A percentile compares a stretch with the other conserved stretches of the same genome.
Conservation (phyloP, 371 early-diverging fungal genomes). For the Saksenaea vasiformis region DNA sequence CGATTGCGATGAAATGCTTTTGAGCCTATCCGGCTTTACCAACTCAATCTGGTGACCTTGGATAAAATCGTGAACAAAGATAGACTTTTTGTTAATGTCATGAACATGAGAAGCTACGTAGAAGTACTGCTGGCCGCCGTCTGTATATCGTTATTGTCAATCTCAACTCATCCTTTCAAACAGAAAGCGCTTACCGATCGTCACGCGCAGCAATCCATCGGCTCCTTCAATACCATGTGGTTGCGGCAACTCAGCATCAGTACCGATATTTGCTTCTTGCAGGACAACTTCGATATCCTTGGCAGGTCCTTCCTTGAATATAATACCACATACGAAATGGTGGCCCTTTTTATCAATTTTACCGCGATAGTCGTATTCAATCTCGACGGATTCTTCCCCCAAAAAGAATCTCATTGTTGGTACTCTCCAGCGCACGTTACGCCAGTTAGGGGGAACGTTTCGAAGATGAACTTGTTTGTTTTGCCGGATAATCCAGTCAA, state of each 20-base stretch:
- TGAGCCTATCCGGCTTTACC: conserved; percentile 50
- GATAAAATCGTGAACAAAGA: conserved; percentile 60
- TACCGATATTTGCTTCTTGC: conserved; percentile 18
- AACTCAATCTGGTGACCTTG: conserved; percentile 55
- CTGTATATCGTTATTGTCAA: conserved; percentile 17
- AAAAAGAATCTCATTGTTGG: conserved; percentile 41
- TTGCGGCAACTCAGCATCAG: conserved; percentile 27
- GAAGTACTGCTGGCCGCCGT: conserved; percentile 56
- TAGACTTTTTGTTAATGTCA: conserved; percentile 46
- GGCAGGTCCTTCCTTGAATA: conserved; percentile 24
- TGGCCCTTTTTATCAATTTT: conserved; percentile 37
- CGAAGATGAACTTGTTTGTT: conserved; percentile 49
- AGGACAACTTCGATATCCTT: conserved; percentile 15
- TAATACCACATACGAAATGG: conserved; percentile 34
- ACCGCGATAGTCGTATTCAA: conserved; percentile 50
- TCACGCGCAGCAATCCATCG: conserved; percentile 48
- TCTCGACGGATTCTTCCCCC: conserved; percentile 26
- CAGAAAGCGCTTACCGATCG: conserved; percentile 39
- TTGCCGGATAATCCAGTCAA: conserved; percentile 57
- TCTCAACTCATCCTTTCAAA: not conserved
- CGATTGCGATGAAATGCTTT: conserved; percentile 37
- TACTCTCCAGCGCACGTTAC: conserved; percentile 56
- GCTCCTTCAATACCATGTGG: conserved; percentile 34
- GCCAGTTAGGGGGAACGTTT: conserved; percentile 59
- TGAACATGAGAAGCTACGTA: conserved; percentile 51